Base-by-base conservation (phyloP, 148 eudicot species). In the Limonium bicolor region DNA sequence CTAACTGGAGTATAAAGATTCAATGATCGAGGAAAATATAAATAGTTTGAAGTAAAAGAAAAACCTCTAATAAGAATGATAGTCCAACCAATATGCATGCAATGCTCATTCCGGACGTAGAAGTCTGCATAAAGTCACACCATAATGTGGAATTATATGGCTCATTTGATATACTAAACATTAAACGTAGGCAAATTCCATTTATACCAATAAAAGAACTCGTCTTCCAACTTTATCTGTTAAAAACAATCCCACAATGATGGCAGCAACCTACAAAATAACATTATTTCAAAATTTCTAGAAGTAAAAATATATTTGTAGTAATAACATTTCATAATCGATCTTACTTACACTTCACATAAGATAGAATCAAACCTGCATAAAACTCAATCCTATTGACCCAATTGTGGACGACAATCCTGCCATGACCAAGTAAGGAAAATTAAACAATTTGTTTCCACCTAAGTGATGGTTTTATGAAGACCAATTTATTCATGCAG, bases 341-440 rank as follows among this genome's bases (percentile, higher is more conserved):
- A n/a, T n/a, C 15, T 36, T 13, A 22, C 14, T 22, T 8, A 13
- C 15, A 16, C 29, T 36, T n/a, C n/a, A n/a, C n/a, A n/a, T 13
- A 17, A 17, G 32, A 27, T 2, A 17, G 27, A 27, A n/a, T n/a
- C 4, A 0, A 47, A 76, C 90, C 81, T 82, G 86, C 33, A 71
- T 53, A 41, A 77, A 48, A 20, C 74, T 86, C 73, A 78, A 57
- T 25, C 64, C 38, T 51, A 65, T 58, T 6, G 94, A 53, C 39
- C 86, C 86, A 22, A 63, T 27, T 23, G 51, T 63, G 41, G 48
- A 16, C 19, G 94, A 72, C 55, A 51, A 64, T 48, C 86, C 94
- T 82, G 74, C 10, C 11, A 56, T 27, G 20, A 19, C 19, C 17
- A 23, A 20, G 26, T 0, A 21, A 18, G 4, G 5, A n/a, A n/a